Evolutionary conservation across 2,329 filamentous ascomycete species (phyloP).

Genomic region (Colletotrichum sp.): DNA sequence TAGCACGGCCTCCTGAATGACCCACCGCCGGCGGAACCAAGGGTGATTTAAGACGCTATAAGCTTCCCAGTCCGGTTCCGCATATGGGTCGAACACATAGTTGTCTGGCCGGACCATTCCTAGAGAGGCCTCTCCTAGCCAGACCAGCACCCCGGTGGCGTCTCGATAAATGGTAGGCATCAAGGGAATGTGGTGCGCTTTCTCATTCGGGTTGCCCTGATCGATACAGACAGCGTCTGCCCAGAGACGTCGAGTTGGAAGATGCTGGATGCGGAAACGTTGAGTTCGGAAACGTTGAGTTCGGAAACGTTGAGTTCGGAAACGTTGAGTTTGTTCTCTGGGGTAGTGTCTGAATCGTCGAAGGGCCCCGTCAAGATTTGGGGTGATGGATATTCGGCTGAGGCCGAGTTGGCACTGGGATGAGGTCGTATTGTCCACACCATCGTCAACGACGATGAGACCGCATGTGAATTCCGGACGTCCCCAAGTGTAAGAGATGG

Average conservation of each 20-base stretch:
- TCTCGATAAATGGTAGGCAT: not conserved
- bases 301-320: too few relatives aligned
- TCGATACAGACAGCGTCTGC: not conserved
- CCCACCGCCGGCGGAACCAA: not conserved
- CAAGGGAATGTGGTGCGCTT: not conserved
- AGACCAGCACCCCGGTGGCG: not conserved
- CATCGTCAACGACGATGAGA: not conserved
- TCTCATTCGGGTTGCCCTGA: not conserved
- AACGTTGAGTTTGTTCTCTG: too few relatives aligned
- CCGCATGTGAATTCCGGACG: not conserved
- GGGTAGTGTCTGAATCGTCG: not conserved
- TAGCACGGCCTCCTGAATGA: not conserved
- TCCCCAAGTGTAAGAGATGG: not conserved
- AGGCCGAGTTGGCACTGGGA: fast-evolving
- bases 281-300: too few relatives aligned
- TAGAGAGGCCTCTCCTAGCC: not conserved
- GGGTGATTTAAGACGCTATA: not conserved
- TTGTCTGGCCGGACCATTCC: too few relatives aligned
- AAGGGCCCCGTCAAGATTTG: not conserved
- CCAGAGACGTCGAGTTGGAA: too few relatives aligned
- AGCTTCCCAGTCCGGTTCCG: too few relatives aligned
- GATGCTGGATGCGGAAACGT: too few relatives aligned
- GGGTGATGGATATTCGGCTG: not conserved
- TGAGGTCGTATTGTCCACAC: fast-evolving
- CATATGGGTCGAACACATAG: too few relatives aligned